phyloP scores from a whole-genome alignment of 495 filamentous ascomycete species.

The Aspergillus sclerotioniger region DNA sequence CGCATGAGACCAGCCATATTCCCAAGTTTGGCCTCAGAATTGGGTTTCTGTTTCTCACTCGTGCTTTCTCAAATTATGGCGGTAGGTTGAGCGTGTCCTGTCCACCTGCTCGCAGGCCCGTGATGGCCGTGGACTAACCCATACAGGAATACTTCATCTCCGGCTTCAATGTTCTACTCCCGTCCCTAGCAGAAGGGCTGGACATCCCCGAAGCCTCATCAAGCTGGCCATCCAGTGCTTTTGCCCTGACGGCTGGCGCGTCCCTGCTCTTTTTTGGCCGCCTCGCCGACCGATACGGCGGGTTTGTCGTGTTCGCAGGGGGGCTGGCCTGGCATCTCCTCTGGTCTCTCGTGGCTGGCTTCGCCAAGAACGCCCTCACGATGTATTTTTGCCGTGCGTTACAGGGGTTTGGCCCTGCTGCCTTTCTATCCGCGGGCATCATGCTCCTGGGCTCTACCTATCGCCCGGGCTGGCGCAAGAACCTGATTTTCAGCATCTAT shows the following conservation, averaged over 20 bases:
- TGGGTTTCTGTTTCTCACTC: constrained; percentile 70
- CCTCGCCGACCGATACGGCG: constrained; percentile 75
- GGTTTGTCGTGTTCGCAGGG: constrained; percentile 64
- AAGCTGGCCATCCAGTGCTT: constrained; percentile 79
- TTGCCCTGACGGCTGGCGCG: constrained; percentile 69
- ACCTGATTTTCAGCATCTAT: constrained; percentile 78
- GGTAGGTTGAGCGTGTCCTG: constrained; percentile 32
- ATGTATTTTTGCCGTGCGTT: constrained; percentile 74
- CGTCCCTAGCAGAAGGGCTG: constrained; percentile 60
- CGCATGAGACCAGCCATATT: constrained; percentile 70
- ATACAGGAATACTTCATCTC: constrained; percentile 74
- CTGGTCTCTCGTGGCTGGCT: constrained; percentile 72
- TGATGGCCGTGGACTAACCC: background rate
- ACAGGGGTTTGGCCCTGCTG: constrained; percentile 75
- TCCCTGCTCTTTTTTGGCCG: constrained; percentile 78
- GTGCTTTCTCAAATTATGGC: constrained; percentile 72
- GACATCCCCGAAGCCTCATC: constrained; percentile 60
- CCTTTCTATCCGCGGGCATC: constrained; percentile 73
- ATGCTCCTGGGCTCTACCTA: constrained; percentile 80
- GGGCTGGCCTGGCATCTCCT: constrained; percentile 71
- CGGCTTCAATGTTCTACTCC: constrained; percentile 81
- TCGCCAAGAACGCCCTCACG: constrained; percentile 67
- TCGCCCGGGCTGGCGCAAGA: constrained; percentile 81
- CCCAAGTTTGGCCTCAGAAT: constrained; percentile 55
- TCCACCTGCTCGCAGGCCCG: background rate